Conservation (phyloP, 1,139 yeast species). For the Zygoascus meyerae region DNA sequence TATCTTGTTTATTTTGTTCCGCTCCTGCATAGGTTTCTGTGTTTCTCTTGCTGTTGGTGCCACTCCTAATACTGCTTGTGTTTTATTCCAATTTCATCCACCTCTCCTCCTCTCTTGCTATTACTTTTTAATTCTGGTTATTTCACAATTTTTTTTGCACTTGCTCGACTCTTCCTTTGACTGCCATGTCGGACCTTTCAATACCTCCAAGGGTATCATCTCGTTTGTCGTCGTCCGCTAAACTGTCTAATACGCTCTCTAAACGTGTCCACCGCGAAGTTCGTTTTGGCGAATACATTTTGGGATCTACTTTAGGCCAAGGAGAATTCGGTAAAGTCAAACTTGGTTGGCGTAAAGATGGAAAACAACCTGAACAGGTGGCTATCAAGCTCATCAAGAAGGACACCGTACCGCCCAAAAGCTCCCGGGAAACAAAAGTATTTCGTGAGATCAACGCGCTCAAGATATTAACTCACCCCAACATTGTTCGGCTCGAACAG, state of each 20-base stretch:
- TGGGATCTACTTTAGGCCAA: conserved; percentile 94
- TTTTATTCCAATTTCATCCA: background rate
- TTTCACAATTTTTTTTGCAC: background rate
- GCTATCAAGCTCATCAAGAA: conserved; percentile 89
- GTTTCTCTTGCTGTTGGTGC: too few relatives aligned
- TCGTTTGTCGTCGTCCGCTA: conserved; percentile 25
- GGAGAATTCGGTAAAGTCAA: conserved; percentile 98
- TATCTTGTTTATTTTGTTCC: too few relatives aligned
- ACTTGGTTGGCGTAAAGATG: conserved; percentile 91
- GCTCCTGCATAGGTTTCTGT: too few relatives aligned
- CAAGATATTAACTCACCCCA: conserved; percentile 82
- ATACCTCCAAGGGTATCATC: conserved; percentile 27
- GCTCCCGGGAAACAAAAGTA: conserved; percentile 81
- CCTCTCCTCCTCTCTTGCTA: background rate
- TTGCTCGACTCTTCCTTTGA: background rate
- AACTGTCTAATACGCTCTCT: conserved; percentile 24
- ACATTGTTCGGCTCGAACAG: conserved; percentile 84
- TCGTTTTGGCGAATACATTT: conserved; percentile 78
- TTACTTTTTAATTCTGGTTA: background rate
- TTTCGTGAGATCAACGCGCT: conserved; percentile 91
- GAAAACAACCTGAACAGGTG: conserved; percentile 61
- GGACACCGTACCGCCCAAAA: conserved; percentile 75
- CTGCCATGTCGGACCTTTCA: conserved; percentile 14
- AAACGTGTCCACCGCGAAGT: conserved; percentile 30
- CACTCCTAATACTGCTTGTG: too few relatives aligned